phyloP scores from a whole-genome alignment of 306 rosid species.

The Vigna unguiculata region DNA sequence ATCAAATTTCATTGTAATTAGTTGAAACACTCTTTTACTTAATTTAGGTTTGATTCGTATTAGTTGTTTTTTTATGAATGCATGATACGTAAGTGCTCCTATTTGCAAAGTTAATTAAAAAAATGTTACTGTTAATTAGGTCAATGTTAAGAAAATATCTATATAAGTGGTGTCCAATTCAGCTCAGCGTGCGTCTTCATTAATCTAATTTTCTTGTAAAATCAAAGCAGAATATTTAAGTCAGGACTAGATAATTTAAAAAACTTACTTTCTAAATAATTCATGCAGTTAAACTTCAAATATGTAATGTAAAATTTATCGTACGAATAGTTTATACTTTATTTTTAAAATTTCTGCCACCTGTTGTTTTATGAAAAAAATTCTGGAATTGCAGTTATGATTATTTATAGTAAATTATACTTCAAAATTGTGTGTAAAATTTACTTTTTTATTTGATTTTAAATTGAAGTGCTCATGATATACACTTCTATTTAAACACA shows the following conservation, averaged over 20 bases:
- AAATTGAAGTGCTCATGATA: no score
- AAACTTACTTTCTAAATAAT: background rate
- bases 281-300: background rate
- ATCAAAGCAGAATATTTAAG: background rate
- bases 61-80: background rate
- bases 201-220: background rate
- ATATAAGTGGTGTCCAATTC: conserved; percentile 18
- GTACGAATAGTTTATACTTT: no score
- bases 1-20: background rate
- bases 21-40: background rate
- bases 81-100: conserved; percentile 12
- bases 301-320: no score
- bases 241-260: background rate
- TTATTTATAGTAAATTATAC: no score
- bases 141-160: conserved; percentile 17
- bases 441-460: no score
- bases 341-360: no score
- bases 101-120: background rate
- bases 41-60: conserved; percentile 13
- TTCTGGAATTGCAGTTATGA: no score
- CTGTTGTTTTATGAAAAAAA: no score
- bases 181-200: background rate
- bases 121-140: background rate
- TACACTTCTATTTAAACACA: no score
- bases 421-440: no score